Percentiles rank a stretch among this genome's conserved stretches.
phyloP scores from a whole-genome alignment of 2,329 filamentous ascomycete genomes.

The Metarhizium guizhouense region DNA sequence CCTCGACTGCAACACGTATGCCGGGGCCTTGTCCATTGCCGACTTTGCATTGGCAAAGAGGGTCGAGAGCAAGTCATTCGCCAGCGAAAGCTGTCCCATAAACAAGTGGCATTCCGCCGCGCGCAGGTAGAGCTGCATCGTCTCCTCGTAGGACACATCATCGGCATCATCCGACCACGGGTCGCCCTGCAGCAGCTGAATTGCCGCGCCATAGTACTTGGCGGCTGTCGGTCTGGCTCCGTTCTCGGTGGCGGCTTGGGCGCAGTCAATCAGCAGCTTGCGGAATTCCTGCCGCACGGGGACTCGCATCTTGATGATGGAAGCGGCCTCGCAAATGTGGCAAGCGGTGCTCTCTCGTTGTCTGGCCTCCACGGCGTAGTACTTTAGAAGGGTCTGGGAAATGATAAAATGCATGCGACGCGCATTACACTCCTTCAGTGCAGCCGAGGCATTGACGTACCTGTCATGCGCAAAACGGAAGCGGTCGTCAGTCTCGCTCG shows the following conservation, averaged over 20 bases:
- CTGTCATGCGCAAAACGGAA: slow-evolving; percentile 87
- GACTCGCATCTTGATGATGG: slow-evolving; percentile 63
- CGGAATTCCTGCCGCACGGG: slow-evolving; percentile 56
- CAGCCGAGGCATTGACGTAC: slow-evolving; percentile 66
- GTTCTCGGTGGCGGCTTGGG: slow-evolving; percentile 68
- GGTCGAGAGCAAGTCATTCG: slow-evolving; percentile 57
- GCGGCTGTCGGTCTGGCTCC: slow-evolving; percentile 75
- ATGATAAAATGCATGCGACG: slow-evolving; percentile 88
- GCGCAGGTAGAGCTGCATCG: slow-evolving; percentile 67
- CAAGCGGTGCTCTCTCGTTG: slow-evolving; percentile 65
- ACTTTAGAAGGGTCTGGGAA: slow-evolving; percentile 69
- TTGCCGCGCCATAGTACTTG: slow-evolving; percentile 70
- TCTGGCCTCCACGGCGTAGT: slow-evolving; percentile 51
- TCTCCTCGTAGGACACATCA: slow-evolving; percentile 82
- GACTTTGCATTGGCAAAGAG: slow-evolving; percentile 64
- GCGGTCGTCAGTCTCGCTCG: slow-evolving; percentile 74
- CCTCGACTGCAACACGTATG: slow-evolving; percentile 74
- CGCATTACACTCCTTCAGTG: slow-evolving; percentile 59
- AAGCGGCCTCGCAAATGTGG: slow-evolving; percentile 71
- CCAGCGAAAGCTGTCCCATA: slow-evolving; percentile 61
- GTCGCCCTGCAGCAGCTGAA: slow-evolving; percentile 68
- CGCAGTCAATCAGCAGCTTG: slow-evolving; percentile 69
- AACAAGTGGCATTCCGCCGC: slow-evolving; percentile 78
- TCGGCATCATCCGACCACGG: slow-evolving; percentile 63
- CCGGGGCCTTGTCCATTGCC: slow-evolving; percentile 71